A percentile compares a stretch with the other conserved stretches of the same genome.
These are phyloP conservation scores for Aspergillus puulaauensis DNA, from an alignment of 2,329 filamentous ascomycete genomes.

Conservation along the genomic window DNA sequence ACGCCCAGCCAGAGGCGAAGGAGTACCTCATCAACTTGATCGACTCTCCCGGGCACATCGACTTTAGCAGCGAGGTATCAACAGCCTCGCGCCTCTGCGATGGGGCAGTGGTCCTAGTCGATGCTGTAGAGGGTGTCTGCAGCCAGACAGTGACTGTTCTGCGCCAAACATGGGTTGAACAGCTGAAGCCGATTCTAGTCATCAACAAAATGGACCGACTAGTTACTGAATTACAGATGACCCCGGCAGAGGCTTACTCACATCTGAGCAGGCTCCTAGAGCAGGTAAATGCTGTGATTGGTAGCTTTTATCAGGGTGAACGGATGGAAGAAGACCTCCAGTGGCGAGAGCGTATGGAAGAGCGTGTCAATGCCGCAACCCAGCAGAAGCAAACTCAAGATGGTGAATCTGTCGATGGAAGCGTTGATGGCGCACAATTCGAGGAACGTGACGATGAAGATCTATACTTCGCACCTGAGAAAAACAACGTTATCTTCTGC, in stretches of 20 bases:
- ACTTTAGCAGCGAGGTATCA: conserved; percentile 97
- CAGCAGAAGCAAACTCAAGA: conserved; percentile 46
- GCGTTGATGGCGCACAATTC: conserved; percentile 59
- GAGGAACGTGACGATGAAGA: conserved; percentile 94
- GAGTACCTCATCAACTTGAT: conserved; percentile 98
- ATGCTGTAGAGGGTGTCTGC: conserved; percentile 96
- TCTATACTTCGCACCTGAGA: conserved; percentile 96
- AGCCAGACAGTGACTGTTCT: conserved; percentile 97
- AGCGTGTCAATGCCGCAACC: conserved; percentile 70
- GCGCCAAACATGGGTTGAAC: conserved; percentile 91
- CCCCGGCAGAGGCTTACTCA: conserved; percentile 79
- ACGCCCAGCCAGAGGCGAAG: conserved; percentile 68
- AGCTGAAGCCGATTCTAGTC: conserved; percentile 88
- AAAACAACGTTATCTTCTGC: conserved; percentile 98
- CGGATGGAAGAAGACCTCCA: conserved; percentile 97
- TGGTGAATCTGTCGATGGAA: conserved; percentile 51
- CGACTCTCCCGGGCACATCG: conserved; percentile 96
- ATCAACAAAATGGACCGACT: conserved; percentile 99
- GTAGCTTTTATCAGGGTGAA: conserved; percentile 96
- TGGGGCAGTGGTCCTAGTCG: conserved; percentile 88
- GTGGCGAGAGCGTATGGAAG: conserved; percentile 91
- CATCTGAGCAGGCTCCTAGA: conserved; percentile 88
- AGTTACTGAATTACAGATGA: conserved; percentile 93
- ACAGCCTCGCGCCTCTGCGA: conserved; percentile 93
- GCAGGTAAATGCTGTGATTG: conserved; percentile 95